These are phyloP conservation scores for Aspergillus affinis DNA, from an alignment of 495 filamentous ascomycete genomes.

Conservation along the genomic window DNA sequence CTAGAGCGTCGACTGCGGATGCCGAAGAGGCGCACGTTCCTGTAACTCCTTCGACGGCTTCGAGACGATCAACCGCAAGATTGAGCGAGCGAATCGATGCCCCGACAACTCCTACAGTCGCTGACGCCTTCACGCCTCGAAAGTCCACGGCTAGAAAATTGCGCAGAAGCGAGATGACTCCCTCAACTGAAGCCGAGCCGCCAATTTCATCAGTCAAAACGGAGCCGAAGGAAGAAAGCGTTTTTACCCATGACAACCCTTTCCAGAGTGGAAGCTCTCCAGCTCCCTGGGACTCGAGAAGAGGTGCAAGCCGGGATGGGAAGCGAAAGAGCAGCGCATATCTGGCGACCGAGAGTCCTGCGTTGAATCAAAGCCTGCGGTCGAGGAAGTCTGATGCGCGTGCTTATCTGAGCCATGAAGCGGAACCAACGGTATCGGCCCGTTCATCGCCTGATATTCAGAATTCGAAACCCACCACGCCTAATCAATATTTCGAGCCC, in stretches of 20 bases:
- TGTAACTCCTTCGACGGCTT: constrained; percentile 30
- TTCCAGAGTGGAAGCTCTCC: constrained; percentile 85
- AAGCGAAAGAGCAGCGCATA: constrained; percentile 51
- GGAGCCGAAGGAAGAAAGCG: constrained; percentile 46
- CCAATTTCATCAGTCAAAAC: constrained; percentile 37
- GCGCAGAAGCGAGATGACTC: constrained; percentile 56
- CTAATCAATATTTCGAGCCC: constrained; percentile 37
- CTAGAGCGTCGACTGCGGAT: constrained; percentile 36
- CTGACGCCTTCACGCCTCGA: constrained; percentile 30
- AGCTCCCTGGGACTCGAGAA: constrained; percentile 32
- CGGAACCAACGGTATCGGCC: constrained; percentile 27
- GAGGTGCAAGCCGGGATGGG: constrained; percentile 41
- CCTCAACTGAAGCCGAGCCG: constrained; percentile 42
- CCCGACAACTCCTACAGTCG: constrained; percentile 35
- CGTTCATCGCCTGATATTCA: constrained; percentile 52
- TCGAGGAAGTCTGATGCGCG: constrained; percentile 35
- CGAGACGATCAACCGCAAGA: constrained; percentile 34
- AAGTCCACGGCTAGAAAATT: constrained; percentile 49
- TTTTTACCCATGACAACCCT: constrained; percentile 87
- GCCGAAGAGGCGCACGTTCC: constrained; percentile 33
- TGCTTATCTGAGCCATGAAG: constrained; percentile 39
- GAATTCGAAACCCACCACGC: constrained; percentile 25
- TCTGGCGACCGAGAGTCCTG: constrained; percentile 35
- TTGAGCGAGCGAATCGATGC: constrained; percentile 45
- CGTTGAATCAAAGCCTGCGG: constrained; percentile 34